Evolutionary conservation across 345 rosid genomes (phyloP).

Genomic region (Gossypium australe): DNA sequence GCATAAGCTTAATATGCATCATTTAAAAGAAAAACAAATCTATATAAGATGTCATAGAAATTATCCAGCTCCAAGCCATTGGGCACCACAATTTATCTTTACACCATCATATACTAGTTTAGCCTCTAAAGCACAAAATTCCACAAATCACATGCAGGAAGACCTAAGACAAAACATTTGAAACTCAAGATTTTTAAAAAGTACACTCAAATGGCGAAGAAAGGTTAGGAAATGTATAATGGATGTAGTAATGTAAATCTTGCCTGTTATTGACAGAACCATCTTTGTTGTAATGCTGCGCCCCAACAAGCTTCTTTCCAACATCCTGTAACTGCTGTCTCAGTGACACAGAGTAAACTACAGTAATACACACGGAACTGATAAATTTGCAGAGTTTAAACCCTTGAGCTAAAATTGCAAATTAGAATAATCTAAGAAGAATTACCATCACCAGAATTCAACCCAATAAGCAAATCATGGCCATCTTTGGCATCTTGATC

Average conservation of each 20-base stretch:
- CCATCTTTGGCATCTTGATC: slow-evolving; percentile 97
- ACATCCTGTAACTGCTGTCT: slow-evolving; percentile 98
- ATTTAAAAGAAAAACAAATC: not conserved
- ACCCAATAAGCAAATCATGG: slow-evolving; percentile 91
- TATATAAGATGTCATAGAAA: not conserved
- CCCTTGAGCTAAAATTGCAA: slow-evolving; percentile 15
- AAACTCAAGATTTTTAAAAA: not conserved
- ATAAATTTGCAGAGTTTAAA: slow-evolving; percentile 22
- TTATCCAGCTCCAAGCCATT: not conserved
- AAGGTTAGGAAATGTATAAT: not conserved
- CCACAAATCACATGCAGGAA: slow-evolving; percentile 6
- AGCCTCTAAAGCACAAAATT: not conserved
- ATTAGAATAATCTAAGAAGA: slow-evolving; percentile 8
- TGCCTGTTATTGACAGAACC: slow-evolving; percentile 88
- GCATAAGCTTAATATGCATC: not conserved
- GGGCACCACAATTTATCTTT: not conserved
- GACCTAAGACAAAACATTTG: not conserved
- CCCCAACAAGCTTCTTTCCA: slow-evolving; percentile 94
- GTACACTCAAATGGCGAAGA: not conserved
- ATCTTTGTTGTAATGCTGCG: slow-evolving; percentile 91
- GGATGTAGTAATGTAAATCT: slow-evolving; percentile 21
- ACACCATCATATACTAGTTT: not conserved
- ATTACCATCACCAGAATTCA: slow-evolving; percentile 96
- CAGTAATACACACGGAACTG: slow-evolving; percentile 34
- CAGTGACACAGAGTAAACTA: slow-evolving; percentile 93